Evolutionary conservation across 2,329 filamentous ascomycete genomes (phyloP).

Genomic region (Fusarium protoensiforme): DNA sequence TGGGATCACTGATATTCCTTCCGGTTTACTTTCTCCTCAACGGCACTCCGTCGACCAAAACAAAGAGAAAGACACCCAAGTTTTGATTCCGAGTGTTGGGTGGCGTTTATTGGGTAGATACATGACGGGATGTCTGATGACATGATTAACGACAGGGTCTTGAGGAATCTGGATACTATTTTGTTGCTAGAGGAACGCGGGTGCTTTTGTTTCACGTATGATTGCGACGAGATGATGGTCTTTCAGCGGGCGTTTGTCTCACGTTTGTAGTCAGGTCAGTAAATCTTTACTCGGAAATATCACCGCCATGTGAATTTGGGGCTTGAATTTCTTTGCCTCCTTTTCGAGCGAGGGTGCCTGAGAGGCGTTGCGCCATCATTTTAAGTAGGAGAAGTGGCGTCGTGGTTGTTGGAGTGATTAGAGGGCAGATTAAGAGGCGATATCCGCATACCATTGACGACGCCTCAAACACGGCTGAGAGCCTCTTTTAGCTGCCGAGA

Average conservation of each 20-base stretch:
- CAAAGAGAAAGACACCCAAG: constrained; percentile 24
- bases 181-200: background rate
- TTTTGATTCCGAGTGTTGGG: background rate
- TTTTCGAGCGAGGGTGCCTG: background rate
- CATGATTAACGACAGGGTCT: constrained; percentile 23
- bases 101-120: background rate
- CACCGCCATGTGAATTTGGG: background rate
- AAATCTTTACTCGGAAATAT: background rate
- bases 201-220: background rate
- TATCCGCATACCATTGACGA: background rate
- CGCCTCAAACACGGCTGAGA: background rate
- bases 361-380: background rate
- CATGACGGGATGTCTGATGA: background rate
- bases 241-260: constrained; percentile 1
- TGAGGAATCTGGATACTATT: background rate
- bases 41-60: constrained; percentile 8
- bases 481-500: background rate
- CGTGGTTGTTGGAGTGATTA: background rate
- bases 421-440: background rate
- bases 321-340: background rate
- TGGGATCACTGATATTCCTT: constrained; percentile 61
- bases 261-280: background rate
- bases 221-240: background rate
- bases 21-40: constrained; percentile 51
- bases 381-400: background rate